Percentiles rank a stretch among this genome's conserved stretches.
phyloP scores from a whole-genome alignment of 2,329 filamentous ascomycete genomes.

The Hyphodiscus sp. region DNA sequence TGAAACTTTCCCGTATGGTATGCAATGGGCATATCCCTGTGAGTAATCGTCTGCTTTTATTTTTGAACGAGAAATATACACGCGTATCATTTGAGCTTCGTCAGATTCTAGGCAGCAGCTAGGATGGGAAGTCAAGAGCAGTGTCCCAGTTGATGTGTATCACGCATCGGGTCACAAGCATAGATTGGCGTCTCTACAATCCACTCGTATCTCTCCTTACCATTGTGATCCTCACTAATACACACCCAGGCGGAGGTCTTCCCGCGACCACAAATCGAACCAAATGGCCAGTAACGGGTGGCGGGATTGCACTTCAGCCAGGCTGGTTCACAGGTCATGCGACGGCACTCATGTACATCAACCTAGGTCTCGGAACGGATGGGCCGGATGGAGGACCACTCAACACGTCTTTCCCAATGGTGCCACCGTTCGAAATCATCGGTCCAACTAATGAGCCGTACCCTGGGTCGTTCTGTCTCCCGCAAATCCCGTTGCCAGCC shows the following conservation, averaged over 20 bases:
- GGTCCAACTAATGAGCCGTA: conserved; percentile 79
- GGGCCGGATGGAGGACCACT: conserved; percentile 56
- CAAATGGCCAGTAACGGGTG: conserved; percentile 82
- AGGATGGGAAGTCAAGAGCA: neutral
- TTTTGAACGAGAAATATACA: neutral
- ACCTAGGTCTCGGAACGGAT: conserved; percentile 74
- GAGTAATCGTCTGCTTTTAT: conserved; percentile 18
- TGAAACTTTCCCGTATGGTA: conserved; percentile 31
- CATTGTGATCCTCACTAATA: conserved; percentile 4
- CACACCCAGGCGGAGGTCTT: conserved; percentile 70
- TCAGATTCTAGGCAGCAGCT: neutral
- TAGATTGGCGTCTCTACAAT: neutral
- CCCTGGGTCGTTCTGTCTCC: conserved; percentile 80
- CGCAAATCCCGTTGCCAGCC: conserved; percentile 76
- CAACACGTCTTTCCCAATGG: conserved; percentile 84
- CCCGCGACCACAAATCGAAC: conserved; percentile 73
- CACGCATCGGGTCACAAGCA: too few relatives aligned
- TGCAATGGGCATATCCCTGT: conserved; percentile 35
- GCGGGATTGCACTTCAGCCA: conserved; percentile 83
- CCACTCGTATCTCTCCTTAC: neutral
- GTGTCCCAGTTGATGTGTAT: neutral
- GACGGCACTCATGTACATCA: conserved; percentile 80
- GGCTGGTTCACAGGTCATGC: conserved; percentile 92
- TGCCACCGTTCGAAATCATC: conserved; percentile 72
- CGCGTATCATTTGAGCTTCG: neutral